phyloP scores from a whole-genome alignment of 768 basidiomycete genomes.

The Hebeloma cylindrosporum region DNA sequence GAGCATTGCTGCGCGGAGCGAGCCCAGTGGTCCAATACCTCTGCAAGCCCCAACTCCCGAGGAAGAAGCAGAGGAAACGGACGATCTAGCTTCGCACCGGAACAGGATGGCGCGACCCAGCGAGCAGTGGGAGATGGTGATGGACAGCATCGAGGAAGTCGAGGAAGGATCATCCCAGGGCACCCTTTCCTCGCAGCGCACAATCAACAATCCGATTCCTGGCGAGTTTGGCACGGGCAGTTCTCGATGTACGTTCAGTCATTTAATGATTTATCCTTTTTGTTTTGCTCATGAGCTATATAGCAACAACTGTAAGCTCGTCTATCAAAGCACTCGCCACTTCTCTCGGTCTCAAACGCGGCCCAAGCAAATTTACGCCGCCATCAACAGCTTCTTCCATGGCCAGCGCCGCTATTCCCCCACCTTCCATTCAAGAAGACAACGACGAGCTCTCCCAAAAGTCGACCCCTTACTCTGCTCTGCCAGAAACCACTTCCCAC shows the following conservation, averaged over 20 bases:
- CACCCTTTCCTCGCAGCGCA: constrained; percentile 49
- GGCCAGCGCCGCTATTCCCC: constrained; percentile 10
- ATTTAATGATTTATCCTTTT: too few relatives aligned
- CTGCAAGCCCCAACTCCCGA: constrained; percentile 14
- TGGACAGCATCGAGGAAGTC: constrained; percentile 74
- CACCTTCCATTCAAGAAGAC: constrained; percentile 10
- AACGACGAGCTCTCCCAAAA: constrained; percentile 39
- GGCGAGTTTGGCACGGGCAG: constrained; percentile 73
- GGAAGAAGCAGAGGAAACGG: constrained; percentile 26
- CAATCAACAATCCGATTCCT: constrained; percentile 32
- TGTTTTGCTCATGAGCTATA: constrained; percentile 3
- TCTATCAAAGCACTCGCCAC: constrained; percentile 78
- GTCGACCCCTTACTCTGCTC: constrained; percentile 44
- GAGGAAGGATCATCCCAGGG: constrained; percentile 57
- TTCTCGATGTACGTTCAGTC: constrained; percentile 61
- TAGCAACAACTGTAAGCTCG: constrained; percentile 63
- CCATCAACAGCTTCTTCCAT: constrained; percentile 22
- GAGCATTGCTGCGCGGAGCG: constrained; percentile 55
- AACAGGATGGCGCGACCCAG: constrained; percentile 55
- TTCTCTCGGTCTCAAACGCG: constrained; percentile 63
- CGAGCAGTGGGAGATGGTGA: constrained; percentile 85
- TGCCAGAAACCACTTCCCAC: constrained; percentile 32
- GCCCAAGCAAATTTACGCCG: constrained; percentile 22
- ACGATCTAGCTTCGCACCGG: constrained; percentile 14
- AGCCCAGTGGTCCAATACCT: constrained; percentile 29